Conservation (phyloP, 495 filamentous ascomycete species). For the Penicillium simplicissimum region DNA sequence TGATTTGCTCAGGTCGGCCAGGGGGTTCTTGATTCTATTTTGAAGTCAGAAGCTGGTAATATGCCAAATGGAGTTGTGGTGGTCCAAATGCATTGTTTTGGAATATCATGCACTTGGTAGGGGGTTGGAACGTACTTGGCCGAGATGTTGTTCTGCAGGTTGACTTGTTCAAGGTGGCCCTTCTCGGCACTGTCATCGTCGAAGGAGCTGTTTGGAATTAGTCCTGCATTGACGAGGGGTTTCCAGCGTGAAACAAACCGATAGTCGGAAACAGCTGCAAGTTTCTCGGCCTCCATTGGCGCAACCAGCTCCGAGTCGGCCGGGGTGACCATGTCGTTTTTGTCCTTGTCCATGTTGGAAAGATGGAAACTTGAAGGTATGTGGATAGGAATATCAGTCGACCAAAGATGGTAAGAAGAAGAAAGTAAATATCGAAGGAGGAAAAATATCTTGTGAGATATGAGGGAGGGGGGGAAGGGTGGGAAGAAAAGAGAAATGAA, state of each 20-base stretch:
- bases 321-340: background rate
- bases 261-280: background rate
- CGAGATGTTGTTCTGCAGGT: slow-evolving; percentile 52
- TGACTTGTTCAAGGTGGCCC: slow-evolving; percentile 40
- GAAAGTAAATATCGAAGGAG: background rate
- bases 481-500: background rate
- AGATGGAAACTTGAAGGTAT: background rate
- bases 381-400: background rate
- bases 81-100: background rate
- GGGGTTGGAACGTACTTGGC: slow-evolving; percentile 44
- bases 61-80: background rate
- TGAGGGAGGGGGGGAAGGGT: too few relatives aligned
- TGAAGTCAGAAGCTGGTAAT: slow-evolving; percentile 4
- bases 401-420: background rate
- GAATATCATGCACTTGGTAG: background rate
- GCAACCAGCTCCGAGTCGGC: background rate
- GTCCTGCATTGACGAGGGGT: background rate
- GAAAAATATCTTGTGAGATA: background rate
- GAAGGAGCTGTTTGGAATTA: slow-evolving; percentile 19
- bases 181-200: slow-evolving; percentile 33
- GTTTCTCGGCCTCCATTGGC: slow-evolving; percentile 9
- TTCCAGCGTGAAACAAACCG: slow-evolving; percentile 3
- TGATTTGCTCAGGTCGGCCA: slow-evolving; percentile 53
- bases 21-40: slow-evolving; percentile 62
- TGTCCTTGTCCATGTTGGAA: slow-evolving; percentile 13